These are phyloP conservation scores for Moringa oleifera DNA, from an alignment of 345 rosid species.

Conservation along the genomic window DNA sequence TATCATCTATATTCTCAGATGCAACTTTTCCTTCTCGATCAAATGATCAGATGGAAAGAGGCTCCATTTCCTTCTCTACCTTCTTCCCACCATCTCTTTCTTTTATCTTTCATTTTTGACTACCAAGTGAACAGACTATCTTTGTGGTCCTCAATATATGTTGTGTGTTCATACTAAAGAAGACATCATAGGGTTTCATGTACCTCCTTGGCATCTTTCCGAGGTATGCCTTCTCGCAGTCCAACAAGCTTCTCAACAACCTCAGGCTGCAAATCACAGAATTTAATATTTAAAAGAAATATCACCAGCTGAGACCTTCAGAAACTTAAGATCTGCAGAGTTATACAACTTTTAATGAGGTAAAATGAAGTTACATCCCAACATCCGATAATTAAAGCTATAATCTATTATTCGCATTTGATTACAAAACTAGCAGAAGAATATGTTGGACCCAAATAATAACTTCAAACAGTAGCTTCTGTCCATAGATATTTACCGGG, in stretches of 20 bases:
- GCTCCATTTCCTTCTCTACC: background rate
- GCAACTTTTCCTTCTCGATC: too few species aligned
- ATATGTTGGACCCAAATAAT: background rate
- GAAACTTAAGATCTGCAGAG: background rate
- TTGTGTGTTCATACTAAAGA: background rate
- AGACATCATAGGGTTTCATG: background rate
- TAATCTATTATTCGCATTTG: background rate
- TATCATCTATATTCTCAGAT: too few species aligned
- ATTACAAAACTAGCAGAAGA: background rate
- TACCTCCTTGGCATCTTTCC: constrained; percentile 99
- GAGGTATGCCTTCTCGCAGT: constrained; percentile 91
- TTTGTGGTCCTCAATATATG: background rate
- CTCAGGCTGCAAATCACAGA: constrained; percentile 56
- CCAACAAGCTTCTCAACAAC: constrained; percentile 98
- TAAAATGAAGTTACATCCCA: background rate
- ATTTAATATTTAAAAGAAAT: background rate
- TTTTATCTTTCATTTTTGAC: background rate
- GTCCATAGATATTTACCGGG: constrained; percentile 53
- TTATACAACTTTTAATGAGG: background rate
- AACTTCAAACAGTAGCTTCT: constrained; percentile 15
- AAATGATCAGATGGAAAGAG: too few species aligned
- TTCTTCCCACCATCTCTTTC: background rate
- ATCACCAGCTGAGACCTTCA: constrained; percentile 1
- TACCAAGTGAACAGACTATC: background rate
- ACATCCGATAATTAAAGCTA: background rate